These are phyloP conservation scores for Schoenoplectus triqueter DNA, from an alignment of 202 grass and related monocot species.

Conservation along the genomic window DNA sequence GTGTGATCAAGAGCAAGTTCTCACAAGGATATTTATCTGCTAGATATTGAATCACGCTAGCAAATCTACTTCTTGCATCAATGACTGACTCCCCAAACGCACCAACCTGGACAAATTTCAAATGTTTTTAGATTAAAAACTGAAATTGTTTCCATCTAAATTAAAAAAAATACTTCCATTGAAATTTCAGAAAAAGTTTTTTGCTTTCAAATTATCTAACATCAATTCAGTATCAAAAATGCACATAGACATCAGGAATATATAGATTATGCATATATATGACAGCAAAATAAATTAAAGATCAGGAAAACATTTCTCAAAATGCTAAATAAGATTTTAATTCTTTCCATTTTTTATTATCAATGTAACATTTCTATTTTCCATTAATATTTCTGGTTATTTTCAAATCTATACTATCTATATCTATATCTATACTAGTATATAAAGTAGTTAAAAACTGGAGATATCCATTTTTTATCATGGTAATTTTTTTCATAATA, in stretches of 20 bases:
- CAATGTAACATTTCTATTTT: background rate
- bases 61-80: conserved; percentile 50
- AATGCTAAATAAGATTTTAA: background rate
- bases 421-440: too few relatives aligned
- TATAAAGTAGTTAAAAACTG: too few relatives aligned
- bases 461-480: too few relatives aligned
- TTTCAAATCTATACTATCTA: too few relatives aligned
- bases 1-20: conserved; percentile 54
- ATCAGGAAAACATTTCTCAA: background rate
- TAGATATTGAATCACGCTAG: conserved; percentile 39
- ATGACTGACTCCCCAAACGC: conserved; percentile 38
- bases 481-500: too few relatives aligned
- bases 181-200: background rate
- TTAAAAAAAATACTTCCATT: background rate
- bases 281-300: background rate
- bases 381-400: background rate
- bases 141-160: background rate
- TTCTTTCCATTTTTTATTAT: background rate
- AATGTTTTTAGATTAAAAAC: background rate
- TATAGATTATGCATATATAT: background rate
- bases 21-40: conserved; percentile 54
- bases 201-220: background rate
- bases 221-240: background rate
- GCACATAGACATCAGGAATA: too few relatives aligned
- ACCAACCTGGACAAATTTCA: conserved; percentile 37